phyloP scores from a whole-genome alignment of 1,284 basidiomycete genomes.

The Trametes hirsuta region DNA sequence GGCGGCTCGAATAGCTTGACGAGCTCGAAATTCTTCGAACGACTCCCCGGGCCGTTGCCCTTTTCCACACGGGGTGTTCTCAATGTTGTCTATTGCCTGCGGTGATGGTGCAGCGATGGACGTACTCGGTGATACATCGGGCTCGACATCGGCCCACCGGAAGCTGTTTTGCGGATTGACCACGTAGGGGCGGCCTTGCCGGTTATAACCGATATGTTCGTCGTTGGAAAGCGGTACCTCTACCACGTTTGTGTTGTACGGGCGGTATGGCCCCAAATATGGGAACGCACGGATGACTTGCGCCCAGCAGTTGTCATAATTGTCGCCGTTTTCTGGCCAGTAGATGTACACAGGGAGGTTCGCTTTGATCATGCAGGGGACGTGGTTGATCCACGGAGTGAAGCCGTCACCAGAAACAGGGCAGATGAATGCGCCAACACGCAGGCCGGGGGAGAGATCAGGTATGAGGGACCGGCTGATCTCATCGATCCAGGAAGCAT shows the following conservation, averaged over 20 bases:
- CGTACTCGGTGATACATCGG: background rate
- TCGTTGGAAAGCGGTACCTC: too few species aligned
- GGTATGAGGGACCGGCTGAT: background rate
- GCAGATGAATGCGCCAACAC: background rate
- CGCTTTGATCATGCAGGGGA: constrained; percentile 5
- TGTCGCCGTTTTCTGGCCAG: background rate
- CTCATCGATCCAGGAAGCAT: background rate
- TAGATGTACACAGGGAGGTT: constrained; percentile 2
- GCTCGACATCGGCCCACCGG: background rate
- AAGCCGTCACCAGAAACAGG: background rate
- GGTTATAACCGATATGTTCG: too few species aligned
- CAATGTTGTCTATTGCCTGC: background rate
- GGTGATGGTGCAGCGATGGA: background rate
- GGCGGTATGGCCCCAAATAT: background rate
- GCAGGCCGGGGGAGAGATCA: constrained; percentile 3
- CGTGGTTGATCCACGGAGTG: constrained; percentile 1
- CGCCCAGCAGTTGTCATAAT: background rate
- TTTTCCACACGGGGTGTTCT: background rate
- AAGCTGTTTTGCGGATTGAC: too few species aligned
- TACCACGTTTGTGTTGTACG: background rate
- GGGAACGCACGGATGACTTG: background rate
- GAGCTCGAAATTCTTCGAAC: background rate
- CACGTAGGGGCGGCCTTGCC: too few species aligned
- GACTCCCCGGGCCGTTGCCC: constrained; percentile 6
- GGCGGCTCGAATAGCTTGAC: background rate